Evolutionary conservation across 306 rosid species (phyloP), one percentile per base, ranked within the genome.

Genomic region (Ormosia semicastrata): DNA sequence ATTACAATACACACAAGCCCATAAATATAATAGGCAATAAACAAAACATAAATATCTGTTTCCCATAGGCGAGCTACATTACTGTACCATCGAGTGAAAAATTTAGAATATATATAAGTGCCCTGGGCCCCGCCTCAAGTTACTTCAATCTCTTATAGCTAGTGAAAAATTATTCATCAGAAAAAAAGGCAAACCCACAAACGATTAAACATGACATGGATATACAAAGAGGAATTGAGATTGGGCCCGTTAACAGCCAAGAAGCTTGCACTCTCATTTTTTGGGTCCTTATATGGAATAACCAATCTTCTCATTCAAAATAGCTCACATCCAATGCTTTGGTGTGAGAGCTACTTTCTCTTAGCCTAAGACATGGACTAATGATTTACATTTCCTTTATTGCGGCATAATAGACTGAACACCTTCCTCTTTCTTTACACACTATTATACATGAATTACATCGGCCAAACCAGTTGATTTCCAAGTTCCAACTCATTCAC

Each of bases 291-390:
- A 77, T 69, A 63, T 63, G 75, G 57, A 73, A 81, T 47, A 81
- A 81, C 50, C 72, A 60, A 59, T 66, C 83, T 58, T 73, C 83
- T 80, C 77, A n/a, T 52, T 84, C 83, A 78, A 73, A 84, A 79
- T 63, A 77, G 53, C 64, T 71, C 81, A 80, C 77, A 50, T 18
- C 47, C 67, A 86, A 75, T 81, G 85, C 87, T 82, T 79, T 63
- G 74, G 85, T 60, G 83, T 66, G 84, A 66, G 66, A 74, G 75
- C 84, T 63, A 82, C 92, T 86, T 81, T 85, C 84, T 85, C 91
- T 84, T 57, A 4, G 47, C 79, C 84, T 36, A 84, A 75, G 63
- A 36, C 79, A 79, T 33, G 15, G 75, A 64, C 86, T 74, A 52
- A 80, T 59, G 63, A 87, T 81, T 84, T 82, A 75, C 56, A 67